Conservation (phyloP, 345 rosid species). For the Cochlearia excelsa region DNA sequence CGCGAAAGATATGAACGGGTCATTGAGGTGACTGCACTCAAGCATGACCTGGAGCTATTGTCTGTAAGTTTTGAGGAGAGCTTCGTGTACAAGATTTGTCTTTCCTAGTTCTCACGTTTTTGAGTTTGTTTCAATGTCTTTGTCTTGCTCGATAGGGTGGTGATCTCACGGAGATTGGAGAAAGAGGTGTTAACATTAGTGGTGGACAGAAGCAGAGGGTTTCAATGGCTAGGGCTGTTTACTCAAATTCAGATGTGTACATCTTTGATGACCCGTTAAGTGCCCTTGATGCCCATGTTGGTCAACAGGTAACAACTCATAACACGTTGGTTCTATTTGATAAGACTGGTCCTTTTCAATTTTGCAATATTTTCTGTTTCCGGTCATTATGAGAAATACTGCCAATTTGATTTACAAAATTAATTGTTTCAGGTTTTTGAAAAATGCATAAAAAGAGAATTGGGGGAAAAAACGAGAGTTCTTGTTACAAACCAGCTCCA, state of each 20-base stretch:
- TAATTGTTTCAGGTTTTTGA: constrained; percentile 75
- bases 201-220: constrained; percentile 91
- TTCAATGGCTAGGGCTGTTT: constrained; percentile 78
- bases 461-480: constrained; percentile 81
- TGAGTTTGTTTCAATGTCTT: constrained; percentile 27
- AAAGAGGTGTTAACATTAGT: constrained; percentile 84
- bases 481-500: constrained; percentile 99
- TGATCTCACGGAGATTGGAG: constrained; percentile 74
- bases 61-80: constrained; percentile 37
- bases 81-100: constrained; percentile 2
- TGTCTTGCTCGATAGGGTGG: constrained; percentile 44
- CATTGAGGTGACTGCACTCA: constrained; percentile 55
- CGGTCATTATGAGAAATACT: background rate
- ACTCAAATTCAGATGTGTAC: constrained; percentile 62
- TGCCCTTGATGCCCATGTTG: constrained; percentile 87
- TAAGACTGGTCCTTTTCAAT: constrained; percentile 4
- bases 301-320: constrained; percentile 64
- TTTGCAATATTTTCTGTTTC: constrained; percentile 5
- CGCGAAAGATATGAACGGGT: constrained; percentile 49
- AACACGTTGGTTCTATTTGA: background rate
- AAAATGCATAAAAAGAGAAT: constrained; percentile 81
- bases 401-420: background rate
- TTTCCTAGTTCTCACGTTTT: constrained; percentile 12
- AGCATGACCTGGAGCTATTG: constrained; percentile 50
- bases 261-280: constrained; percentile 79